Evolutionary conservation across 139 green algal species (phyloP).

Genomic region (Chlamydomonas applanata): DNA sequence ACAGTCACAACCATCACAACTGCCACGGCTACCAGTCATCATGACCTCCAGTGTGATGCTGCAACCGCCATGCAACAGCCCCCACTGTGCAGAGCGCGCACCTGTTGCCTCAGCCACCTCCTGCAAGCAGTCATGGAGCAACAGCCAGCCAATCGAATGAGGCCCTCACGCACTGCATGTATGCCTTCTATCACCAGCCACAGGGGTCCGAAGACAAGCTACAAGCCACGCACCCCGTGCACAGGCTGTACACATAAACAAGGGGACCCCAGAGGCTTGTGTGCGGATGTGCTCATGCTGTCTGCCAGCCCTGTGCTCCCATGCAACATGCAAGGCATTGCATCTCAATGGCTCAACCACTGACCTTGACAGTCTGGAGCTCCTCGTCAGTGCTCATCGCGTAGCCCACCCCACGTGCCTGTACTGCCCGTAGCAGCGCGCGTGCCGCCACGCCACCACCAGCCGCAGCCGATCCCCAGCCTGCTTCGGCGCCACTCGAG

Average conservation of each 20-base stretch:
- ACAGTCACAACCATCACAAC: no score
- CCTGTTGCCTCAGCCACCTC: slow-evolving; percentile 67
- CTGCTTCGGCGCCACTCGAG: no score
- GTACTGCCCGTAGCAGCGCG: slow-evolving; percentile 1
- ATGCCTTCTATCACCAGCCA: no score
- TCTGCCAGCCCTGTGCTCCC: not conserved
- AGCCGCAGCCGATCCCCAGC: not conserved
- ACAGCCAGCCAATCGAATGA: not conserved
- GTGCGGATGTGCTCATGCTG: no score
- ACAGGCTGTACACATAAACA: no score
- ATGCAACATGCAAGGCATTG: not conserved
- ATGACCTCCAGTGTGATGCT: no score
- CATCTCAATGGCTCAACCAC: not conserved
- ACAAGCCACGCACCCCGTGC: no score
- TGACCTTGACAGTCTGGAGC: slow-evolving; percentile 64
- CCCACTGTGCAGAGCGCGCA: no score
- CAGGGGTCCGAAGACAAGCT: no score
- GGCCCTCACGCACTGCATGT: not conserved
- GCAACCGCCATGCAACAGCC: no score
- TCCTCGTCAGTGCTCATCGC: slow-evolving; percentile 84
- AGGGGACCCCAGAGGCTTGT: no score
- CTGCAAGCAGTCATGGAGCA: slow-evolving; percentile 7
- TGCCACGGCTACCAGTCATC: no score
- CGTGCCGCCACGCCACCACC: not conserved
- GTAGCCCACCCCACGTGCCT: slow-evolving; percentile 87